Evolutionary conservation across 1,284 basidiomycete genomes (phyloP), one percentile per base, ranked within the genome.

Genomic region (Phellinidium pouzarii): DNA sequence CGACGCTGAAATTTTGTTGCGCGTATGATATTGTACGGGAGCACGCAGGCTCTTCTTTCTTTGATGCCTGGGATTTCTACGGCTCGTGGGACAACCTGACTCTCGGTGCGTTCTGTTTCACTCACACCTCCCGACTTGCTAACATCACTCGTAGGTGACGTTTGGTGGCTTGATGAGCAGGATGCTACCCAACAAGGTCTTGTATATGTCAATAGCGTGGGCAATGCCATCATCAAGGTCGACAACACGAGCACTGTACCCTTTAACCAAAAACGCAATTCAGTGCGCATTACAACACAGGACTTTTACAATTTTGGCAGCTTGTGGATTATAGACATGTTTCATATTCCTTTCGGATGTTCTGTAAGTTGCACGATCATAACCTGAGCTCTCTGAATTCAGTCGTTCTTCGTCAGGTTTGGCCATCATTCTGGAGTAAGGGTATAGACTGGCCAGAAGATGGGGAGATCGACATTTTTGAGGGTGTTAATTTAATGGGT

Each of bases 291-390:
- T 29, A 80, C 78, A 3, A 71, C 76, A 12, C 65, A 72, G 41
- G 76, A 79, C 46, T 65, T 64, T 1, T 82, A 79, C 60, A 71
- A 71, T 14, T 58, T 79, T 9, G 82, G 82, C 4, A 77, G 73
- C 31, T 65, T 86, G 17, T 78, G 77, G 73, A 70, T 85, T 8
- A 70, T 82, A 37, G 84, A 87, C 61, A 68, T 76, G 2, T 61
- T 75, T 4, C 81, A 85, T 64, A 62, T 84, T 48, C 83, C 83
- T 0, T 82, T 69, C 54, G 84, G 84, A 4, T 87, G 84, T 61
- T 83, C 81, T 7, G 84, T 83, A 56, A 58, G 71, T 65, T 17
- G 29, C 37, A 3, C n/a, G 14, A 11, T 3, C 37, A 3, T n/a
- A 7, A n/a, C 37, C 7, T 40, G 14, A 3, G 3, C 12, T 40